A percentile compares a stretch with the other conserved stretches of the same genome.
Evolutionary conservation across 805 yeast species (phyloP).

Genomic region (Metschnikowia colocasiae): DNA sequence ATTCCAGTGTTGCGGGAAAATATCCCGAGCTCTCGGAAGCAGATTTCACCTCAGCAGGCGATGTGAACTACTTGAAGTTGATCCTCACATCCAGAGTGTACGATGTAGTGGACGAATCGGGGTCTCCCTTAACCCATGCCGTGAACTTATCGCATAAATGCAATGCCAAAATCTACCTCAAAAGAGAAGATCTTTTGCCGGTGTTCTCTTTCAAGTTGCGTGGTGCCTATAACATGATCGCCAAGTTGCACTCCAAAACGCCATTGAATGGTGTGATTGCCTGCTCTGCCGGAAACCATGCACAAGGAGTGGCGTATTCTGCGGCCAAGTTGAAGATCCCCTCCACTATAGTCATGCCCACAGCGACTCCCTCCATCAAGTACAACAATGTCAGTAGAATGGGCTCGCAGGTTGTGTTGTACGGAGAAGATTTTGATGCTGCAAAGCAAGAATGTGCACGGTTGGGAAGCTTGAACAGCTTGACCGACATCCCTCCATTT

Average conservation of each 20-base stretch:
- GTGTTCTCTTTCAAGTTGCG: constrained; percentile 94
- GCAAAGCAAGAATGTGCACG: constrained; percentile 88
- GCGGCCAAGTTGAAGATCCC: constrained; percentile 83
- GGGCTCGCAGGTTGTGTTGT: constrained; percentile 90
- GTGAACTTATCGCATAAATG: constrained; percentile 67
- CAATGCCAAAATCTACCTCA: constrained; percentile 73
- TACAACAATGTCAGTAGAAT: constrained; percentile 85
- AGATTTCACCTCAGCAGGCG: constrained; percentile 55
- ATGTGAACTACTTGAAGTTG: constrained; percentile 91
- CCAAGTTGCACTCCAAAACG: constrained; percentile 64
- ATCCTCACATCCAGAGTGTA: constrained; percentile 90
- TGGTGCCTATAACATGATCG: constrained; percentile 97
- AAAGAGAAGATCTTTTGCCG: constrained; percentile 91
- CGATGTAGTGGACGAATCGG: constrained; percentile 76
- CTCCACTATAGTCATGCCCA: constrained; percentile 97
- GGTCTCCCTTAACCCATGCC: constrained; percentile 80
- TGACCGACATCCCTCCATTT: constrained; percentile 95
- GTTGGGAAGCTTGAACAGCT: constrained; percentile 61
- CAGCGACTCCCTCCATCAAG: constrained; percentile 93
- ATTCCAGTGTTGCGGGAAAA: constrained; percentile 18
- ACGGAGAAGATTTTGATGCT: constrained; percentile 93
- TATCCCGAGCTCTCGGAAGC: constrained; percentile 46
- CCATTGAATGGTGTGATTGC: constrained; percentile 88
- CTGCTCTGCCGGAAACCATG: constrained; percentile 98
- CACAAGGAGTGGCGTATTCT: constrained; percentile 96